Evolutionary conservation across 2,329 filamentous ascomycete genomes (phyloP).

Genomic region (Zasmidium angulare): DNA sequence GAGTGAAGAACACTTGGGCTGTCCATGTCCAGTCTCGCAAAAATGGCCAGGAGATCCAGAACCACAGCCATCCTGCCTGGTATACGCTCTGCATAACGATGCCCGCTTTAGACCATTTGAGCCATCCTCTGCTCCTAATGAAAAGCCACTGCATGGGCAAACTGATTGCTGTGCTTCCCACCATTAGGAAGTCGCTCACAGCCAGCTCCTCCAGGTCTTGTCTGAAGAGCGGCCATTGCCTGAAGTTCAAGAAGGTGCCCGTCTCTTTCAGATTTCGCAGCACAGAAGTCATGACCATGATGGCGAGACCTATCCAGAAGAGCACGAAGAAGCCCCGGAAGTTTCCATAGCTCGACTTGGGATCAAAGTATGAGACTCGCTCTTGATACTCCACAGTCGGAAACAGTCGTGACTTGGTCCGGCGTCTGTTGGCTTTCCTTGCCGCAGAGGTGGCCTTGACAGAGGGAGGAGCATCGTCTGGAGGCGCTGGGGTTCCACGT

Average conservation of each 20-base stretch:
- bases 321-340: conserved; percentile 97
- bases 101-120: conserved; percentile 66
- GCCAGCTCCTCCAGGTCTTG: conserved; percentile 86
- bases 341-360: conserved; percentile 84
- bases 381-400: conserved; percentile 89
- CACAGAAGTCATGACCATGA: conserved; percentile 96
- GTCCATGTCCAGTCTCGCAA: conserved; percentile 92
- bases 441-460: conserved; percentile 81
- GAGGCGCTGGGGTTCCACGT: conserved; percentile 71
- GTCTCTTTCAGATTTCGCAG: conserved; percentile 92
- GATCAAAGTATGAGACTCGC: conserved; percentile 93
- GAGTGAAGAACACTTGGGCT: conserved; percentile 87
- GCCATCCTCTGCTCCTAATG: conserved; percentile 32
- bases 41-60: conserved; percentile 81
- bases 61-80: conserved; percentile 72
- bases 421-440: conserved; percentile 70
- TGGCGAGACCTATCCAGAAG: conserved; percentile 95
- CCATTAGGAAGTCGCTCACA: conserved; percentile 80
- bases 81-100: conserved; percentile 79
- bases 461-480: conserved; percentile 90
- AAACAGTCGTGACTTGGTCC: conserved; percentile 72
- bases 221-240: conserved; percentile 86
- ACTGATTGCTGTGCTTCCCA: conserved; percentile 15
- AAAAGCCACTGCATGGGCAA: conserved; percentile 19
- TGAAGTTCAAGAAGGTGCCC: conserved; percentile 77